A percentile compares a stretch with the other conserved stretches of the same genome.
Conservation (phyloP, 1,284 basidiomycete genomes). For the Flammula alnicola region DNA sequence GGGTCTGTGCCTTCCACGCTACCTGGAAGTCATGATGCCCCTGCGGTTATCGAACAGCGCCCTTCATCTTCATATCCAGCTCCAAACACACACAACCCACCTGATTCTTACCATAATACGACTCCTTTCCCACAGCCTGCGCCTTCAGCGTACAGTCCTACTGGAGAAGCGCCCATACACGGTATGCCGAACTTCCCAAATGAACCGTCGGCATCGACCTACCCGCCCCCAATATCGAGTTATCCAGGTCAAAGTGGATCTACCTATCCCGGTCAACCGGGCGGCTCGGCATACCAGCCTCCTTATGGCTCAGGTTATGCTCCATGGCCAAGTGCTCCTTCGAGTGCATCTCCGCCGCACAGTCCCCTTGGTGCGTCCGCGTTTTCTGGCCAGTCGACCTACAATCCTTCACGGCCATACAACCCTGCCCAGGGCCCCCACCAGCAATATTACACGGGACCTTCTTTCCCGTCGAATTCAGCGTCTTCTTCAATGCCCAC, state of each 20-base stretch:
- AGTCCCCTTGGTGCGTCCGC: slow-evolving; percentile 23
- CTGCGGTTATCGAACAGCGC: no score
- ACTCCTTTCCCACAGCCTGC: not conserved
- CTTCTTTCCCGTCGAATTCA: slow-evolving; percentile 20
- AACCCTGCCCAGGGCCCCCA: slow-evolving; percentile 25
- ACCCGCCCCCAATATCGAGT: slow-evolving; percentile 12
- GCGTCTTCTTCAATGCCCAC: slow-evolving; percentile 4
- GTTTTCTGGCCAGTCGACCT: slow-evolving; percentile 22
- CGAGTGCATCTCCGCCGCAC: slow-evolving; percentile 28
- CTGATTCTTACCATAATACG: no score
- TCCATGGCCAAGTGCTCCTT: slow-evolving; percentile 19
- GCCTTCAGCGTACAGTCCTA: not conserved
- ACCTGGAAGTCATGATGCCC: no score
- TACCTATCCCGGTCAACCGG: slow-evolving; percentile 10
- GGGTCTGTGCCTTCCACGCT: no score
- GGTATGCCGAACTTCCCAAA: slow-evolving; percentile 13
- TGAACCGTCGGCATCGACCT: slow-evolving; percentile 15
- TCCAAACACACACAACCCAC: no score
- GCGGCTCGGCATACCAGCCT: slow-evolving; percentile 7
- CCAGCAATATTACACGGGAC: slow-evolving; percentile 21
- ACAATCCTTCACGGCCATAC: slow-evolving; percentile 17
- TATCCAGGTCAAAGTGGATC: slow-evolving; percentile 18
- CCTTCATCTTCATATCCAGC: slow-evolving; percentile 3
- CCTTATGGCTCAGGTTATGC: slow-evolving; percentile 14
- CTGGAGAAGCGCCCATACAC: not conserved